Evolutionary conservation across 768 basidiomycete genomes (phyloP).

Genomic region (Filobasidium floriforme): DNA sequence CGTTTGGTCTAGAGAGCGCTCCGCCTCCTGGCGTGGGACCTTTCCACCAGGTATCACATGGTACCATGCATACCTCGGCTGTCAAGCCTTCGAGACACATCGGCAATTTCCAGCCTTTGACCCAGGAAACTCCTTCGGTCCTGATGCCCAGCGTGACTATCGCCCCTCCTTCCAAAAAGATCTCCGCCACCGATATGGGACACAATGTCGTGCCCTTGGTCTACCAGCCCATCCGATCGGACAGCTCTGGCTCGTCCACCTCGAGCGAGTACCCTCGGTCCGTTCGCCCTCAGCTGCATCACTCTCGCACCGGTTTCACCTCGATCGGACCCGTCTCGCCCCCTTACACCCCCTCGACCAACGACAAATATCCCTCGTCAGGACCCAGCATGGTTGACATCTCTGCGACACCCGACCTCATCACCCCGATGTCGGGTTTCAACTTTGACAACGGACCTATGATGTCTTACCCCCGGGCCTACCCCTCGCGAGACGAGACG

Average conservation of each 20-base stretch:
- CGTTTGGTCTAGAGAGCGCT: background rate
- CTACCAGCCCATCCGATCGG: background rate
- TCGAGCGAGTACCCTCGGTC: background rate
- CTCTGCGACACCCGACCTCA: constrained; percentile 2
- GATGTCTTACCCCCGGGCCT: background rate
- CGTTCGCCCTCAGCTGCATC: background rate
- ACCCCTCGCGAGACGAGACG: background rate
- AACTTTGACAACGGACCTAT: background rate
- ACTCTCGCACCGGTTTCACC: background rate
- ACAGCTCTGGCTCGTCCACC: background rate
- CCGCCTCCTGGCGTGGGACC: too few relatives aligned
- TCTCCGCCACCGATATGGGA: background rate
- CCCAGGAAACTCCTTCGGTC: too few relatives aligned
- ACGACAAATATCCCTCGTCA: background rate
- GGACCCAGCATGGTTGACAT: background rate
- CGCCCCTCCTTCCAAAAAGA: background rate
- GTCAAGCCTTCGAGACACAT: too few relatives aligned
- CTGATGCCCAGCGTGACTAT: too few relatives aligned
- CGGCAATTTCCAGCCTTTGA: too few relatives aligned
- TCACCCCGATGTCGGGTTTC: constrained; percentile 3
- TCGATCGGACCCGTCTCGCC: constrained; percentile 1
- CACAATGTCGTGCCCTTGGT: background rate
- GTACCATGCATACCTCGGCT: too few relatives aligned
- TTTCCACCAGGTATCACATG: too few relatives aligned
- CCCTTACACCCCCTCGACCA: background rate